Base-by-base conservation (phyloP, 2,329 filamentous ascomycete species). In the Furcasterigmium sp. region DNA sequence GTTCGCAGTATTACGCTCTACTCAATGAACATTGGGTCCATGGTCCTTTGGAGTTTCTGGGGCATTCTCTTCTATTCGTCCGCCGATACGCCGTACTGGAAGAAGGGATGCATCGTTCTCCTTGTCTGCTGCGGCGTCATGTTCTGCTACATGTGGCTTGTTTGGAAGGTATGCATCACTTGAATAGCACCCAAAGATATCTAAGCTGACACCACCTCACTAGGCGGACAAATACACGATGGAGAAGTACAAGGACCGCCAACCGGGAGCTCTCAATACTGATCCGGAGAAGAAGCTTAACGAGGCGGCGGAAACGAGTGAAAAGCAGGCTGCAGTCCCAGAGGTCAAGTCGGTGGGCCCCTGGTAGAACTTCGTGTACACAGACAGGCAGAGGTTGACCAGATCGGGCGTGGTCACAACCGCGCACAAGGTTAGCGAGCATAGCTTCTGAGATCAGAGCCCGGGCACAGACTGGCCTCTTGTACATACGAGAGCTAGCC, bases 11-110 rank as follows among this genome's bases (percentile, higher is more conserved):
- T 68, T 2, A 62, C 61, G 5, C 51, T 68, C 1, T 65, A 63
- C 26, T 51, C 57, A 9, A 67, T 68, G 63, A 64, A 63, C 35
- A 57, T 62, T 41, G 56, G 58, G 10, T 60, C 63, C 14, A 56
- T 60, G 13, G 56, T 64, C 3, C 46, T 67, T n/a, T 67, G 63
- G 39, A 62, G 63, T 0, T 67, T 65, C 42, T 68, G 65, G 64
- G 63, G 63, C 1, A 60, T 68, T 19, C 50, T 55, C 1, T 42
- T 68, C 9, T 67, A 65, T 40, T 47, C 62, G 2, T 59, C 59
- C 0, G 56, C 55, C 6, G 62, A 66, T 43, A 61, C 63, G 2
- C 59, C 59, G 7, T 48, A 63, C 59, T 39, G 64, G 61, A 57
- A 57, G 53, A 65, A 63, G 39, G 64, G 63, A 1, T 58, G 53